Base-by-base conservation (phyloP, 805 yeast genomes). In the Candida krabiensis region DNA sequence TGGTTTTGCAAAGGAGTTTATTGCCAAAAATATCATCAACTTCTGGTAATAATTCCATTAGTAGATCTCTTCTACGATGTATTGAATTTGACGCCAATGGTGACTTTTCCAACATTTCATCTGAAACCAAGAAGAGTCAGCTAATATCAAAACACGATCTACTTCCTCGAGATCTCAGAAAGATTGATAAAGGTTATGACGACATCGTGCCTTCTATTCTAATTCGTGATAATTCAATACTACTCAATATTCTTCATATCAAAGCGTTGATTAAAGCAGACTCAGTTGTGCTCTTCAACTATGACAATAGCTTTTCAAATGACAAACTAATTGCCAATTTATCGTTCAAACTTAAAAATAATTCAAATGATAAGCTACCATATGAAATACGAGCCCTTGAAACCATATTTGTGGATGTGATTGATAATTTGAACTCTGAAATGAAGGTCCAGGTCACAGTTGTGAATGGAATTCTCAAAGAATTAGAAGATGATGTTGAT, bases 371-470 rank as follows among this genome's bases (percentile, higher is more conserved):
- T 12, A 50, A 61, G 2, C 66, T 88, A 14, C 91, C 96, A 0
- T 93, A 89, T 60, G 99, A 93, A 56, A 81, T 90, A 55, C 69
- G 95, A 33, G 99, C 97, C 0, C 58, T 93, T 27, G 99, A 93
- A 55, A 80, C 95, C 0, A 84, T 93, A 7, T 74, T 93, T 46
- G 79, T 87, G 21, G 82, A 86, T 36, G 95, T 87, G 2, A 73
- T 88, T 26, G 73, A 85, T 1, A 85, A 88, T 43, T 65, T 93
- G 33, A 82, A 83, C 32, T 81, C 90, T 1, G 99, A 93, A 56
- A 80, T 90, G 85, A 83, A 83, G 50, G 88, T 86, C 5, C 93
- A 87, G 49, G 75, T 80, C 6, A 83, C 85, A 0, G 83, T 86
- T 5, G 79, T 91, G 11, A 77, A 77, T 31, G 85, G 86, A 5